These are phyloP conservation scores for Aspergillus neotritici DNA, from an alignment of 2,329 filamentous ascomycete genomes.

Conservation along the genomic window DNA sequence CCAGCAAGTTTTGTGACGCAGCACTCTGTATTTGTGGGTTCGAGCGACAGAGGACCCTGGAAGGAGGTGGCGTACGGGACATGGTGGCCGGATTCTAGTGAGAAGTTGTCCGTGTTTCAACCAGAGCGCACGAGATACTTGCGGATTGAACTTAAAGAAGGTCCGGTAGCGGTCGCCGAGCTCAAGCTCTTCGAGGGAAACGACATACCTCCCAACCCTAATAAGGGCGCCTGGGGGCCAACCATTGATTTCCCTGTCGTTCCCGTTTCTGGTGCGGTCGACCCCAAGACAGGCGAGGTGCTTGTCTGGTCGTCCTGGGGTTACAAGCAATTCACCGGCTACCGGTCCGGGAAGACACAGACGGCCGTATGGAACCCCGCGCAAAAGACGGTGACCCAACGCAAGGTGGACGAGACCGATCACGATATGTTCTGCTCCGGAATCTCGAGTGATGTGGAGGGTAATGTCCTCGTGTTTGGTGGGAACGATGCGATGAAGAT, in stretches of 20 bases:
- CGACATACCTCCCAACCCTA: slow-evolving; percentile 4
- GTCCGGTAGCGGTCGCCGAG: too few species aligned
- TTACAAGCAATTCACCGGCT: background rate
- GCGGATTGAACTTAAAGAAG: slow-evolving; percentile 1
- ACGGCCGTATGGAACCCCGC: too few species aligned
- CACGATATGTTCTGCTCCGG: slow-evolving; percentile 28
- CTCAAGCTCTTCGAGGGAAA: too few species aligned
- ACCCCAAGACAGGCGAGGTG: slow-evolving; percentile 6
- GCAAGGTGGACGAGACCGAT: slow-evolving; percentile 14
- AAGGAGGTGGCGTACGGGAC: slow-evolving; percentile 11
- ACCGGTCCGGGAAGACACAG: background rate
- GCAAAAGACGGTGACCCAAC: slow-evolving; percentile 1
- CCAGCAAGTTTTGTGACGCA: too few species aligned
- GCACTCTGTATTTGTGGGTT: too few species aligned
- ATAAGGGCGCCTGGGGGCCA: slow-evolving; percentile 16
- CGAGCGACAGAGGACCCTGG: background rate
- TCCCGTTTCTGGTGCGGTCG: slow-evolving; percentile 18
- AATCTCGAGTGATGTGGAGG: slow-evolving; percentile 1
- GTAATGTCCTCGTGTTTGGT: background rate
- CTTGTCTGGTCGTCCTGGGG: background rate
- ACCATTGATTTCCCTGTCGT: slow-evolving; percentile 23
- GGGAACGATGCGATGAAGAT: too few species aligned
- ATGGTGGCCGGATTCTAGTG: slow-evolving; percentile 11
- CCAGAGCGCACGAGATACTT: slow-evolving; percentile 9
- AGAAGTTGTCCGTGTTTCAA: slow-evolving; percentile 13